Evolutionary conservation across 2,329 filamentous ascomycete species (phyloP).

Genomic region (Endoconidiophora laricicola): DNA sequence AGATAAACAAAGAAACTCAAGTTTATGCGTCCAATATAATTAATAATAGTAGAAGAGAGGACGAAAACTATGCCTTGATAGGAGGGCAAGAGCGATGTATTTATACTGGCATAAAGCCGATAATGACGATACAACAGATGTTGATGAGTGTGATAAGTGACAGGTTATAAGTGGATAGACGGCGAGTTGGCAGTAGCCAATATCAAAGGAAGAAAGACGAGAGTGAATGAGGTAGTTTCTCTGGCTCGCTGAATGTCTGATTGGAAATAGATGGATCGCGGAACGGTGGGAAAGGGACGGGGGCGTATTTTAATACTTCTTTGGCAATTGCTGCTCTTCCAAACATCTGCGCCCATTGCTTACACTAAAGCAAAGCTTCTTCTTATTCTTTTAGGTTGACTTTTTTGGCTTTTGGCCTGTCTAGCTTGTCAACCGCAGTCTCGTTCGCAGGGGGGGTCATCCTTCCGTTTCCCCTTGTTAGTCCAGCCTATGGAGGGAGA

Average conservation of each 20-base stretch:
- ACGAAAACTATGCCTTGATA: too few species aligned
- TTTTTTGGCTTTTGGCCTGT: background rate
- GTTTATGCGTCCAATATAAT: too few species aligned
- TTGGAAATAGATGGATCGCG: background rate
- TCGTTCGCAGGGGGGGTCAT: background rate
- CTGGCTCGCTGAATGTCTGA: too few species aligned
- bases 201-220: background rate
- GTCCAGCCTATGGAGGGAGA: too few species aligned
- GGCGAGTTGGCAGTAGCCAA: background rate
- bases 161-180: background rate
- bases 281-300: background rate
- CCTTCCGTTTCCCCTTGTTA: constrained; percentile 1
- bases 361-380: too few species aligned
- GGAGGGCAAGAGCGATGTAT: too few species aligned
- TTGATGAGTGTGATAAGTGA: background rate
- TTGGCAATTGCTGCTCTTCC: background rate
- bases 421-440: constrained; percentile 2
- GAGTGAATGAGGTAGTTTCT: background rate
- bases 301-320: constrained; percentile 3
- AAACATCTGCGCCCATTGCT: too few species aligned
- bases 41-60: too few species aligned
- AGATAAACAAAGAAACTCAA: too few species aligned
- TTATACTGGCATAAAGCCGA: too few species aligned
- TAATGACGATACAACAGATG: too few species aligned
- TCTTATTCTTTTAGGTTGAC: background rate